Conservation (phyloP, 139 green algal species). For the Chlamydomonas asymmetrica region DNA sequence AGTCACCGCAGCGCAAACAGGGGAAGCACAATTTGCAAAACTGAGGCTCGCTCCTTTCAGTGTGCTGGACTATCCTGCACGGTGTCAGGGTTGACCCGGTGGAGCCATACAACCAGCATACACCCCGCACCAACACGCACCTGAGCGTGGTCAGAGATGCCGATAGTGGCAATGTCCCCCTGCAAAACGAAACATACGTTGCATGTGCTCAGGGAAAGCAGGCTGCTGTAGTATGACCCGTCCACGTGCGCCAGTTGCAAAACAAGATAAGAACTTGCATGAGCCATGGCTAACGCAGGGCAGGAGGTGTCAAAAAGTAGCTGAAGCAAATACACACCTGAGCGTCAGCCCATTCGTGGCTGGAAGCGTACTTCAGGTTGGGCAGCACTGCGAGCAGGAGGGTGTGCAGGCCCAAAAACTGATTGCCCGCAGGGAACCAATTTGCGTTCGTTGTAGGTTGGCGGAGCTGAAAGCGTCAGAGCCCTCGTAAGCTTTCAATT, state of each 20-base stretch:
- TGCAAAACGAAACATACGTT: too few species aligned
- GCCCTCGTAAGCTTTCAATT: not conserved
- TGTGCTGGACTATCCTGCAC: too few species aligned
- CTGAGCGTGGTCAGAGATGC: constrained; percentile 97
- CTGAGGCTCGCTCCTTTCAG: too few species aligned
- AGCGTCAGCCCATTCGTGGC: constrained; percentile 91
- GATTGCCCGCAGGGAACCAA: not conserved
- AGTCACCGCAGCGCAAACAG: not conserved
- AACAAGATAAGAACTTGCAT: too few species aligned
- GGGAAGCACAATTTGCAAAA: not conserved
- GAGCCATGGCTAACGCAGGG: too few species aligned
- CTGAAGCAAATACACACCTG: too few species aligned
- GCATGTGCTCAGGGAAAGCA: too few species aligned
- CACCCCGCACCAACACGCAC: constrained; percentile 35
- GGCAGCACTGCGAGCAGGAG: constrained; percentile 53
- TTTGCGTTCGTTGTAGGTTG: not conserved
- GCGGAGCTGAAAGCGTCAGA: not conserved
- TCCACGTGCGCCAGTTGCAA: too few species aligned
- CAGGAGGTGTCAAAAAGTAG: too few species aligned
- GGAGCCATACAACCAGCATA: not conserved
- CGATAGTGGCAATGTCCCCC: constrained; percentile 84
- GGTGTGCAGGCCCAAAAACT: not conserved
- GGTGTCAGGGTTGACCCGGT: not conserved
- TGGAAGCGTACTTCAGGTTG: constrained; percentile 75
- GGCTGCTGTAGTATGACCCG: too few species aligned